Base-by-base conservation (phyloP, 495 filamentous ascomycete genomes). In the Podospora conica region DNA sequence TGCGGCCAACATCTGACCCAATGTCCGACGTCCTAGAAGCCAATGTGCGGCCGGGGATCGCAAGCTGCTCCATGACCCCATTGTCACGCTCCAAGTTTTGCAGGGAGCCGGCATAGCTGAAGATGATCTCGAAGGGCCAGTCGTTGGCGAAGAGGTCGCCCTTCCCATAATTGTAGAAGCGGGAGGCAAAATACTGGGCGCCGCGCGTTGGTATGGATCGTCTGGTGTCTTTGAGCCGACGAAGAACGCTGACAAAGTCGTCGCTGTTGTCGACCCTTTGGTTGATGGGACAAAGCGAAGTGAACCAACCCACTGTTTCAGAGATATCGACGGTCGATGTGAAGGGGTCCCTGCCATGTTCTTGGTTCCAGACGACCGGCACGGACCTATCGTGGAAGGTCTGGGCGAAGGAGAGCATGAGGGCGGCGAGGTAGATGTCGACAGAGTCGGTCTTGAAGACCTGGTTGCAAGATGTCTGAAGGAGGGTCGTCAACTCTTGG, bases 51-150 rank as follows among this genome's bases (percentile, higher is more conserved):
- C 75, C 76, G 0, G 76, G 75, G 1, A 79, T 72, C 20, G 85
- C 78, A 9, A 81, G 78, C 25, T 86, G 83, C 61, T 86, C 82
- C 68, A 91, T 83, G 0, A 91, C 76, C 6, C 84, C 82, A 60
- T 87, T 86, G 22, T 83, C 78, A 27, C 84, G 79, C 73, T 88
- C 86, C 0, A 90, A 70, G 64, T 87, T 84, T 60, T 88, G 86
- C 66, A 86, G 79, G 20, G 86, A 81, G 0, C 87, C 89, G 12
- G 87, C 80, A 66, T 91, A 91, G 68, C 88, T 90, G 74, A 91
- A 90, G 2, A 84, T 84, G 48, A 91, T 83, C 74, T 91, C 90
- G 66, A 91, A 83, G 7, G 88, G 88, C 73, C 79, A 85, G 58
- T 82, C 77, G 3, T 83, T 83, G 23, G 71, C 65, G 53, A 80